phyloP scores from a whole-genome alignment of 2,329 filamentous ascomycete species.

The Hypoxylon sp. region DNA sequence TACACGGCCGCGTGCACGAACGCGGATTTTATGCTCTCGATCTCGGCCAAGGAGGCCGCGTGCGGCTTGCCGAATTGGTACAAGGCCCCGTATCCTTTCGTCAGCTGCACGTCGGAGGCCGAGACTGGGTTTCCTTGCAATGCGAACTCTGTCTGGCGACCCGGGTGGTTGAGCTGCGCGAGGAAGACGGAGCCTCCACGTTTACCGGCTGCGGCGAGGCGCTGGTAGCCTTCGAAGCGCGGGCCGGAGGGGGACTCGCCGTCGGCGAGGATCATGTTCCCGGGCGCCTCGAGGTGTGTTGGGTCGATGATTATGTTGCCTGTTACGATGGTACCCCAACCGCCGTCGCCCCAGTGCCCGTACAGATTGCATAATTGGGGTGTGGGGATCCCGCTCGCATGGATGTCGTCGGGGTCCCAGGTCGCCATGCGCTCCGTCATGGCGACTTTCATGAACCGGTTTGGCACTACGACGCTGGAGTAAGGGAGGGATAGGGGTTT shows the following conservation, averaged over 20 bases:
- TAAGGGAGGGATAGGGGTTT: slow-evolving; percentile 56
- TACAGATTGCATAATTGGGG: slow-evolving; percentile 60
- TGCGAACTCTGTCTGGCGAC: slow-evolving; percentile 61
- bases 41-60: slow-evolving; percentile 23
- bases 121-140: slow-evolving; percentile 65
- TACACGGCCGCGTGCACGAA: slow-evolving; percentile 40
- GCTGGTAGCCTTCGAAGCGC: slow-evolving; percentile 67
- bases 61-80: slow-evolving; percentile 50
- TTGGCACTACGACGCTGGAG: slow-evolving; percentile 63
- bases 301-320: slow-evolving; percentile 72
- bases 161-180: slow-evolving; percentile 69
- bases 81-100: slow-evolving; percentile 51
- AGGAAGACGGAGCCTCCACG: slow-evolving; percentile 66
- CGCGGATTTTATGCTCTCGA: slow-evolving; percentile 16
- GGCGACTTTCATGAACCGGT: slow-evolving; percentile 70
- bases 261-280: slow-evolving; percentile 66
- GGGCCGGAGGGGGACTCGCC: slow-evolving; percentile 60
- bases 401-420: slow-evolving; percentile 36
- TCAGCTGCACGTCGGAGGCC: slow-evolving; percentile 63
- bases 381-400: slow-evolving; percentile 41
- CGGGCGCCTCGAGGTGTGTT: slow-evolving; percentile 64
- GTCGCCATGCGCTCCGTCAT: slow-evolving; percentile 71
- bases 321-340: slow-evolving; percentile 64
- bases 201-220: slow-evolving; percentile 63
- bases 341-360: slow-evolving; percentile 66